phyloP scores from a whole-genome alignment of 176 grass and related monocot species.

The Ensete ventricosum region DNA sequence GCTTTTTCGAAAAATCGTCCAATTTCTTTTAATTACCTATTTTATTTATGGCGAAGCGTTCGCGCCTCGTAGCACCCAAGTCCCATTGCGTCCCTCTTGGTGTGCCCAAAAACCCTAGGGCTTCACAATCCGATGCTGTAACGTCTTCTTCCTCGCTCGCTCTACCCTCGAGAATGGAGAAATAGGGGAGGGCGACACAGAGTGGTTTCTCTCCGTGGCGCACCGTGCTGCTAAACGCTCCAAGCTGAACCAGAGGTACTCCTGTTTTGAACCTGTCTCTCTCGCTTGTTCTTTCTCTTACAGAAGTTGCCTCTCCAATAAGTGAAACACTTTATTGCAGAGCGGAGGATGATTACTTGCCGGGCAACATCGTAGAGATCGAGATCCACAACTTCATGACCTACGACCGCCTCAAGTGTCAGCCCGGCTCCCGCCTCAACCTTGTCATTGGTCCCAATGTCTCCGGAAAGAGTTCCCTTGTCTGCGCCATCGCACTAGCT shows the following conservation, averaged over 20 bases:
- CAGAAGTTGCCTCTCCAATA: neutral
- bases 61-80: no score
- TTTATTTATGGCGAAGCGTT: no score
- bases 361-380: conserved; percentile 86
- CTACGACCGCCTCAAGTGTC: conserved; percentile 62
- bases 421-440: conserved; percentile 72
- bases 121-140: neutral
- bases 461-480: conserved; percentile 86
- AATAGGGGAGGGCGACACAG: neutral
- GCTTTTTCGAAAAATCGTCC: no score
- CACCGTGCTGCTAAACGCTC: neutral
- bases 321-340: conserved; percentile 14
- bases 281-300: neutral
- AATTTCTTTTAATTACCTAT: no score
- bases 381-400: conserved; percentile 95
- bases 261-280: neutral
- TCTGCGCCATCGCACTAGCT: conserved; percentile 75
- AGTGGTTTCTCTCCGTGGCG: neutral
- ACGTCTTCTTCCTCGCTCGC: neutral
- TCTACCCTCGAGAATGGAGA: neutral
- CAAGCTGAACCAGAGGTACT: conserved; percentile 3
- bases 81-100: neutral
- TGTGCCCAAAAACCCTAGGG: neutral
- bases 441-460: conserved; percentile 83
- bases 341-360: conserved; percentile 77